phyloP scores from a whole-genome alignment of 805 yeast species.

The Candida odintsovae region DNA sequence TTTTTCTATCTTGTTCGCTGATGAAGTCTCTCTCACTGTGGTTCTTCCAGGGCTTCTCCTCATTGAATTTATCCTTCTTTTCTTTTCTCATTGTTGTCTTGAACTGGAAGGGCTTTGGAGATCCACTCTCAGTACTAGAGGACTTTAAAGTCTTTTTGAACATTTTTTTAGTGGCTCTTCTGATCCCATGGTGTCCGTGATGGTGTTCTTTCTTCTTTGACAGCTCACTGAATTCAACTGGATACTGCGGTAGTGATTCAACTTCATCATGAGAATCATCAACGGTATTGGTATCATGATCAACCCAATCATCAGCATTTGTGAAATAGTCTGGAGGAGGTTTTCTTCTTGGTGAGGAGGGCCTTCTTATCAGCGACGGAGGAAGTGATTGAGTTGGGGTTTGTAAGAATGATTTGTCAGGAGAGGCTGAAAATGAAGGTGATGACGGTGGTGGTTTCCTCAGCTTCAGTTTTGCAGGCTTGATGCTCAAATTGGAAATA shows the following conservation, averaged over 20 bases:
- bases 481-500: not conserved
- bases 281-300: not conserved
- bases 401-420: not conserved
- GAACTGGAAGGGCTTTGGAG: slow-evolving; percentile 17
- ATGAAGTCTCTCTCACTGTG: slow-evolving; percentile 53
- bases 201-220: slow-evolving; percentile 1
- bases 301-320: not conserved
- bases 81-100: slow-evolving; percentile 24
- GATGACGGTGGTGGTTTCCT: slow-evolving; percentile 15
- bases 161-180: slow-evolving; percentile 21
- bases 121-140: slow-evolving; percentile 1
- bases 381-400: slow-evolving; percentile 1
- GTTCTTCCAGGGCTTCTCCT: slow-evolving; percentile 91
- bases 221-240: slow-evolving; percentile 7
- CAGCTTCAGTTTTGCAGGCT: not conserved
- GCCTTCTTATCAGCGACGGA: slow-evolving; percentile 4
- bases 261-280: slow-evolving; percentile 10
- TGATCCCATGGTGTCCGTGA: slow-evolving; percentile 11
- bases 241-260: slow-evolving; percentile 19
- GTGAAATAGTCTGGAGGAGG: slow-evolving; percentile 17
- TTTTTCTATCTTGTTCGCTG: slow-evolving; percentile 66
- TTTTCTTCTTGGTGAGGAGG: slow-evolving; percentile 20
- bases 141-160: slow-evolving; percentile 19
- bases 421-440: not conserved
- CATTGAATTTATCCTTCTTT: slow-evolving; percentile 51